Evolutionary conservation across 441 rosid genomes (phyloP).

Genomic region (Bocquillonia castaneifolia): DNA sequence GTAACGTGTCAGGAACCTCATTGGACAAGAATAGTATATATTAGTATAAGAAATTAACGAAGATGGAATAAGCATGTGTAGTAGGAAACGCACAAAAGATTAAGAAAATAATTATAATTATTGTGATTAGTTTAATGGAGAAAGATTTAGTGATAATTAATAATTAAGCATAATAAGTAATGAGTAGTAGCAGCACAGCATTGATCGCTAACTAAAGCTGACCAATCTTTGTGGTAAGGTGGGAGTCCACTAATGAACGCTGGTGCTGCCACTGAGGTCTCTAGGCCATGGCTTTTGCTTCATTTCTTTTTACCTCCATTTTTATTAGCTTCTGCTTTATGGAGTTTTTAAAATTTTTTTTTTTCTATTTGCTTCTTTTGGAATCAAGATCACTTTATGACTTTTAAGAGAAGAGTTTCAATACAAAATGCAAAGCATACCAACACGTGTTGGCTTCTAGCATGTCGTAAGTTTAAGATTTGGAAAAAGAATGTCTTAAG

Average conservation of each 20-base stretch:
- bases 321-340: too few species aligned
- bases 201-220: slow-evolving; percentile 38
- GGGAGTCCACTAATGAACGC: slow-evolving; percentile 49
- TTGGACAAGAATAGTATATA: not conserved
- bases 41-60: not conserved
- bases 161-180: slow-evolving; percentile 1
- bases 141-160: slow-evolving; percentile 11
- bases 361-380: too few species aligned
- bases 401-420: slow-evolving; percentile 17
- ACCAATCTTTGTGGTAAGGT: slow-evolving; percentile 44
- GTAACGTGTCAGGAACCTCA: not conserved
- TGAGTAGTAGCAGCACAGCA: not conserved
- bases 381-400: slow-evolving; percentile 14
- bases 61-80: not conserved
- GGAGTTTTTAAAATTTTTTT: too few species aligned
- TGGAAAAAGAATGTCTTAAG: not conserved
- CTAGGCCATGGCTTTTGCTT: slow-evolving; percentile 34
- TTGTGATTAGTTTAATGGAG: slow-evolving; percentile 18
- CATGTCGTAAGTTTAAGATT: slow-evolving; percentile 13
- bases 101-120: slow-evolving; percentile 15
- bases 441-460: slow-evolving; percentile 29
- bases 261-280: slow-evolving; percentile 34
- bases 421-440: slow-evolving; percentile 13
- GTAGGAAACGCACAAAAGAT: slow-evolving; percentile 18
- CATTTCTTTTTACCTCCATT: not conserved